Evolutionary conservation across 164 flowering plant species (phyloP).

Genomic region (Dillenia suffruticosa): DNA sequence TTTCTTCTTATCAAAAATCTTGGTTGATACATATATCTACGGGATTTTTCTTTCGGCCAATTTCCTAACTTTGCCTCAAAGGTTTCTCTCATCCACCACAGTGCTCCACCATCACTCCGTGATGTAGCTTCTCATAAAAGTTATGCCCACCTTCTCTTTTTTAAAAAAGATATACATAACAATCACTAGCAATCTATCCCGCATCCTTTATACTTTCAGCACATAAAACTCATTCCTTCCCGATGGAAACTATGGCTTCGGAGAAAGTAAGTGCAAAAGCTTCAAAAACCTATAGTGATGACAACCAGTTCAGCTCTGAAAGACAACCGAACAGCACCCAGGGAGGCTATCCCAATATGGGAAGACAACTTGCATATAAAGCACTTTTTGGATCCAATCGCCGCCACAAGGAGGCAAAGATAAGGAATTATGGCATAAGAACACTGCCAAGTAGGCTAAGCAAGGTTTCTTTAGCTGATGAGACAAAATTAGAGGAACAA

Average conservation of each 20-base stretch:
- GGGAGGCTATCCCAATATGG: constrained; percentile 12
- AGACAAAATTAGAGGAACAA: constrained; percentile 8
- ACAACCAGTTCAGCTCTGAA: constrained; percentile 8
- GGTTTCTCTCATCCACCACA: neutral
- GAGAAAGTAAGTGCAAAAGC: constrained; percentile 16
- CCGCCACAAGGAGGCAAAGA: constrained; percentile 32
- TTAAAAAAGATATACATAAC: constrained; percentile 1
- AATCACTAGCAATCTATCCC: neutral
- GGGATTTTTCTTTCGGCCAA: constrained; percentile 22
- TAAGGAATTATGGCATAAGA: constrained; percentile 18
- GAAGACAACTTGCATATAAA: constrained; percentile 45
- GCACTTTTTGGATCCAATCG: constrained; percentile 38
- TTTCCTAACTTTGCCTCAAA: constrained; percentile 4
- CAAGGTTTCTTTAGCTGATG: constrained; percentile 43
- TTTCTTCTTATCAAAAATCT: constrained; percentile 30
- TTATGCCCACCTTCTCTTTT: constrained; percentile 7
- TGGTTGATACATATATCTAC: constrained; percentile 2
- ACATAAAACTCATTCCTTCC: neutral
- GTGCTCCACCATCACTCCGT: constrained; percentile 13
- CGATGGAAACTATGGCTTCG: constrained; percentile 22
- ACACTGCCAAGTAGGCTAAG: constrained; percentile 55
- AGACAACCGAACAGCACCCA: constrained; percentile 3
- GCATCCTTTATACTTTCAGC: neutral
- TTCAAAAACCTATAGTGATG: constrained; percentile 7
- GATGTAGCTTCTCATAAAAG: constrained; percentile 11